These are phyloP conservation scores for Cephalotrichum gorgonifer DNA, from an alignment of 2,329 filamentous ascomycete species.

Conservation along the genomic window DNA sequence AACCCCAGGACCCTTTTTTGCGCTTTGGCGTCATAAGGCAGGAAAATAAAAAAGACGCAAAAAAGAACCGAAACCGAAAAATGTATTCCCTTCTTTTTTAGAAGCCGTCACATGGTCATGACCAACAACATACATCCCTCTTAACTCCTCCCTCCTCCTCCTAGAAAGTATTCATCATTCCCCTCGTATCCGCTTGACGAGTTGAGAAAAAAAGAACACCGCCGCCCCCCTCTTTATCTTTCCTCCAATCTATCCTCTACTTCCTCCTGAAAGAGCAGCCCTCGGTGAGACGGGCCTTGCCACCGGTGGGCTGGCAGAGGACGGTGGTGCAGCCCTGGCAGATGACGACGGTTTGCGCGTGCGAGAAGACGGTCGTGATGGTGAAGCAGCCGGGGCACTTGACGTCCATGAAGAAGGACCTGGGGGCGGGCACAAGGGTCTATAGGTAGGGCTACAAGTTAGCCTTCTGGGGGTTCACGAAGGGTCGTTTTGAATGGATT, in stretches of 20 bases:
- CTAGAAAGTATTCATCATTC: not conserved
- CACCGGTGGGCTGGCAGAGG: slow-evolving; percentile 98
- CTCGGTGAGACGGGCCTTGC: slow-evolving; percentile 97
- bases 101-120: not conserved
- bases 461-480: slow-evolving; percentile 10
- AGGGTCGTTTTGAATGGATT: slow-evolving; percentile 14
- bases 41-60: not conserved
- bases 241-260: slow-evolving; percentile 51
- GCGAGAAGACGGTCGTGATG: slow-evolving; percentile 99
- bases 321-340: slow-evolving; percentile 99
- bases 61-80: slow-evolving; percentile 8
- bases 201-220: slow-evolving; percentile 14
- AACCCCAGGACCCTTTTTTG: not conserved
- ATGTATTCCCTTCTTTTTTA: slow-evolving; percentile 2
- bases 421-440: slow-evolving; percentile 90
- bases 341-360: slow-evolving; percentile 99
- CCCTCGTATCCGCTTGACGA: too few relatives aligned
- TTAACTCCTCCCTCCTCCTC: not conserved
- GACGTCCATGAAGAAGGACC: slow-evolving; percentile 99
- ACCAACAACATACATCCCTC: not conserved
- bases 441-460: slow-evolving; percentile 23
- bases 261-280: slow-evolving; percentile 99
- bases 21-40: not conserved
- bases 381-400: slow-evolving; percentile 99
- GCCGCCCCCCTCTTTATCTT: slow-evolving; percentile 33